Base-by-base conservation (phyloP, 2,329 filamentous ascomycete genomes). In the Aspergillus caelatus region DNA sequence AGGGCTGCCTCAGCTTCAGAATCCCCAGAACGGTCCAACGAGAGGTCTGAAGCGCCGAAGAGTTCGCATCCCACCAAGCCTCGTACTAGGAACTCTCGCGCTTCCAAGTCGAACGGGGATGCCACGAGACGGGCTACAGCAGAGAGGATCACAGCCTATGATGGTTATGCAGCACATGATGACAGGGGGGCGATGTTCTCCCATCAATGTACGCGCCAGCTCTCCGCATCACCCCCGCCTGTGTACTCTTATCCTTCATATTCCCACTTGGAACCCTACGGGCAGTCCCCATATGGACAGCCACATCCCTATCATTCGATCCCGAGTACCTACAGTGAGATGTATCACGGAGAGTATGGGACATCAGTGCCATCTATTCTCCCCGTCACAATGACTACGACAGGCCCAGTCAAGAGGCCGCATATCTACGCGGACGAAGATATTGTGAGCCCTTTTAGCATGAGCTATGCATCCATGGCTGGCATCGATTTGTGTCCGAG, bases 1-100 rank as follows among this genome's bases (percentile, higher is more conserved):
- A 81, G 86, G 71, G 86, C 87, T 55, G 86, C 84, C 8, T 88
- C 85, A 45, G 85, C 84, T 63, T 89, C 87, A 59, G 83, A 83
- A 64, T 88, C 86, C 45, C 87, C 87, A 59, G 86, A 88, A 74
- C 84, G 85, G 72, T 80, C 81, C 66, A 85, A 84, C 62, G 83
- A 81, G 57, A 83, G 87, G 74, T 80, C 85, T 26, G 81, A 83
- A 58, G 68, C 68, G 23, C 63, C 72, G 30, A 75, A 75, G 62
- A 32, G 66, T 23, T 58, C 66, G 11, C 65, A 64, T 57, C 41
- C 68, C 48, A 57, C 59, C 46, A 73, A 76, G 62, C 58, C 72
- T 63, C 73, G 72, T 58, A 57, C 69, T 52, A 73, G 70, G 60
- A 69, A 66, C 28, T 62, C 64, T 36, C 71, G 72, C 54, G 57